phyloP scores from a whole-genome alignment of 768 basidiomycete species.

The Rhodotorula diobovata region DNA sequence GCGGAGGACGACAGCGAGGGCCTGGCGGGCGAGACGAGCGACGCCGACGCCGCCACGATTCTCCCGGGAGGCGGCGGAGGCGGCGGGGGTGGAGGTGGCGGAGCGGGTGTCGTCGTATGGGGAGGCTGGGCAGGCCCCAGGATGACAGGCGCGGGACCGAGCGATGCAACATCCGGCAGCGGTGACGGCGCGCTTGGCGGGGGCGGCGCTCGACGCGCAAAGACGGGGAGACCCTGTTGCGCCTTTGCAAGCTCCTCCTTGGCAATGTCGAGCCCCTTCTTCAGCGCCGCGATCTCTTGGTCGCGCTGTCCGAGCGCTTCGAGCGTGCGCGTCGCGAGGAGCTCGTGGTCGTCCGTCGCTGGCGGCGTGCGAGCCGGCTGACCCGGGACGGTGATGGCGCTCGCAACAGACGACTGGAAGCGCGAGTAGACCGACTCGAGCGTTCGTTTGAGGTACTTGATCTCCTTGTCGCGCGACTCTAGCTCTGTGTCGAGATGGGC shows the following conservation, averaged over 20 bases:
- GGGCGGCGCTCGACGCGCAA: conserved; percentile 49
- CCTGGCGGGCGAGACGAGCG: no score
- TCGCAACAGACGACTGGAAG: conserved; percentile 51
- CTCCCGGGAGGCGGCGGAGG: no score
- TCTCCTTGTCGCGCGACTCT: conserved; percentile 64
- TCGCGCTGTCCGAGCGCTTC: conserved; percentile 67
- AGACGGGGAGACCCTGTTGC: conserved; percentile 54
- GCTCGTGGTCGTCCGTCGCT: conserved; percentile 54
- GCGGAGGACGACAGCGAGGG: no score
- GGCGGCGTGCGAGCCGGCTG: conserved; percentile 52
- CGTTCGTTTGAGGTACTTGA: conserved; percentile 72
- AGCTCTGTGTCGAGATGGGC: conserved; percentile 55
- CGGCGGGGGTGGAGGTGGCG: no score
- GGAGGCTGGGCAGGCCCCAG: no score
- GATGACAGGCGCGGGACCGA: no score
- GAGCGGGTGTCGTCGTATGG: no score
- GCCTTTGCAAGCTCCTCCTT: conserved; percentile 50
- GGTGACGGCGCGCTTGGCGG: conserved; percentile 9
- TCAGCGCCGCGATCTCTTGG: conserved; percentile 58
- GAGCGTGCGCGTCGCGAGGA: conserved; percentile 66
- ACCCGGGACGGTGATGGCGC: conserved; percentile 48
- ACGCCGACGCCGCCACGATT: no score
- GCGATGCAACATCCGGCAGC: conserved; percentile 22
- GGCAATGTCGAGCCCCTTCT: conserved; percentile 39
- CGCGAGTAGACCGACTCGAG: conserved; percentile 79